Base-by-base conservation (phyloP, 164 flowering plant species). In the Sedum album region DNA sequence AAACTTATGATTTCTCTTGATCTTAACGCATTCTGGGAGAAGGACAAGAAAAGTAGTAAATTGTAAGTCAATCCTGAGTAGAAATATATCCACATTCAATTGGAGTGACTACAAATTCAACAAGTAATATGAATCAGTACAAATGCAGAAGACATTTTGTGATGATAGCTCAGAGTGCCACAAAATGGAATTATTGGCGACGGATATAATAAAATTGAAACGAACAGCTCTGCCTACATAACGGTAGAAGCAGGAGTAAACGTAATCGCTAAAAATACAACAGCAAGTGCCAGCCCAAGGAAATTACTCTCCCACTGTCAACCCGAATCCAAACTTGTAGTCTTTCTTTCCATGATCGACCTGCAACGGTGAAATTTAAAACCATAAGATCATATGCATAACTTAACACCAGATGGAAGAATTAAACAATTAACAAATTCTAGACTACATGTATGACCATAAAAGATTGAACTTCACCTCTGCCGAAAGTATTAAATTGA, bases 291-390 rank as follows among this genome's bases (percentile, higher is more conserved):
- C 13, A 14, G 31, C 8, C 31, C 26, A 51, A 21, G 11, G 2
- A 23, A 55, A 3, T 35, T 64, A 64, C 14, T 64, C 66, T 64
- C 66, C 66, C 26, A 64, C 87, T n/a, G 92, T 84, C 80, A 94
- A 60, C 6, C 99, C 99, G 71, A 89, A 91, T 8, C 97, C 99
- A 64, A 91, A 94, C 76, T 94, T 94, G 87, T 94, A 94, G 70
- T 94, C 98, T 76, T 88, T 94, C 86, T 91, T 94, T 76, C 20
- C 63, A 70, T 94, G 98, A 82, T 91, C 97, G 14, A 91, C 66
- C 97, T 91, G 94, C 85, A 81, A 75, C 33, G 20, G 48, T 66
- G 8, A 67, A 38, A 57, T 65, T 8, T 17, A 17, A 8, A 15
- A 5, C 55, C 53, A 31, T 21, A 62, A 28, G 53, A 46, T 14